These are phyloP conservation scores for Podospora pseudoanserina DNA, from an alignment of 495 filamentous ascomycete species.

Conservation along the genomic window DNA sequence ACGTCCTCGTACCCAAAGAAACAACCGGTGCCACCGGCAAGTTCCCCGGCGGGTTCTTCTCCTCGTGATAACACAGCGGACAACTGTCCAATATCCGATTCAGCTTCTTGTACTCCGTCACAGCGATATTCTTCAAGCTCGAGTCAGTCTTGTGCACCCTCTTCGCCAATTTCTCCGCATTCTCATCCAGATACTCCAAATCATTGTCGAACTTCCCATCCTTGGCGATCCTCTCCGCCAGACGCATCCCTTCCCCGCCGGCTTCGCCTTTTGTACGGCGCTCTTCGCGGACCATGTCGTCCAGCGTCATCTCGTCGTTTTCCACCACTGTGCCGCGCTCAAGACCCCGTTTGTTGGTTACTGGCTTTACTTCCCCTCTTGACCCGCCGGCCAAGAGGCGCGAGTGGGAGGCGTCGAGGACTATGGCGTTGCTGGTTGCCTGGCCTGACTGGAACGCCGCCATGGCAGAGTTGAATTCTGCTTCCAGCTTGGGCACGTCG, in stretches of 20 bases:
- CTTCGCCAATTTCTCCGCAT: constrained; percentile 85
- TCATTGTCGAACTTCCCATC: constrained; percentile 91
- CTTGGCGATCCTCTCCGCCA: constrained; percentile 89
- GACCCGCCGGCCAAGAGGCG: constrained; percentile 71
- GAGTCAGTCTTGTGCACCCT: constrained; percentile 84
- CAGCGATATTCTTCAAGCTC: constrained; percentile 82
- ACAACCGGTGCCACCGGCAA: constrained; percentile 79
- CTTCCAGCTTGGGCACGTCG: constrained; percentile 74
- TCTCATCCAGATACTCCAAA: constrained; percentile 96
- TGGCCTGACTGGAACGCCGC: constrained; percentile 47
- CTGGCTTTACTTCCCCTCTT: constrained; percentile 69
- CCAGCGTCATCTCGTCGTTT: constrained; percentile 93
- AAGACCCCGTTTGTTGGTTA: constrained; percentile 71
- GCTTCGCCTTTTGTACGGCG: constrained; percentile 71
- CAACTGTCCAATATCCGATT: constrained; percentile 84
- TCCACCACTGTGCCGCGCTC: constrained; percentile 78
- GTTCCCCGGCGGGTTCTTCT: constrained; percentile 61
- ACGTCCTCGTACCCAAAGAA: constrained; percentile 84
- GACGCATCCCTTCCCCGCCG: constrained; percentile 74
- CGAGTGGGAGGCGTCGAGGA: constrained; percentile 83
- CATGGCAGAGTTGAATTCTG: constrained; percentile 73
- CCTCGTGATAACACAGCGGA: constrained; percentile 89
- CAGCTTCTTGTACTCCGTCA: constrained; percentile 86
- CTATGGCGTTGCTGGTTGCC: constrained; percentile 63
- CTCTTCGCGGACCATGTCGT: constrained; percentile 94